Evolutionary conservation across 352 stramenopile genomes (phyloP), one percentile per base, ranked within the genome.

Genomic region (Phytophthora palmivora): DNA sequence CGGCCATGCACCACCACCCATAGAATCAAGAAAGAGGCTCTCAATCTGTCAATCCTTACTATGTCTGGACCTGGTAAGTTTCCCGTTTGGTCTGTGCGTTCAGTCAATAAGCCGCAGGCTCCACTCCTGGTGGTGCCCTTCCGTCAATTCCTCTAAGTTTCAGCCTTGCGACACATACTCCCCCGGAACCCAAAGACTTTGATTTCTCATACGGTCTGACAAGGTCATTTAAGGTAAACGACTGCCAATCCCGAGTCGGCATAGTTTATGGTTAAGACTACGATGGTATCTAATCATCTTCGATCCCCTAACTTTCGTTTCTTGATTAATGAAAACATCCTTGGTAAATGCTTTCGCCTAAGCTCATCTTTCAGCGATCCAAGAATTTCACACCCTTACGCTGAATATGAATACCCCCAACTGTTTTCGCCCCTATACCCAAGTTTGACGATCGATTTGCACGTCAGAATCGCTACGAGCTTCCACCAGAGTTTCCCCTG

Each of bases 391-490:
- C 43, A n/a, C 44, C 50, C 55, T 63, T 36, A 63, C 45, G 55
- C 34, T 56, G 55, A 62, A 63, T 63, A 63, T 63, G 45, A 56
- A 63, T 56, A 60, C 52, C 44, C 43, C 44, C 44, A 63, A 63
- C 44, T 56, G 55, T 66, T 95, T 94, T 95, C 78, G 84, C 83
- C 83, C 84, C 87, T 94, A 94, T 94, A 91, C 87, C 74, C 84
- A 93, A 85, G 84, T 94, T 90, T 87, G 72, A 92, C 79, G 80
- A 94, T 94, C 71, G 78, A 95, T 94, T 94, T 95, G 84, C 87
- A 95, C 81, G 87, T 94, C 84, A 93, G 76, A 91, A 95, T 87
- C 77, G 74, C 81, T 94, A 89, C 84, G 72, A 86, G 50, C 38
- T 58, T 58, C 50, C 50, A 58, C 50, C 50, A 58, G 37, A 58